These are phyloP conservation scores for Lumnitzera racemosa DNA, from an alignment of 345 rosid genomes.

Conservation along the genomic window DNA sequence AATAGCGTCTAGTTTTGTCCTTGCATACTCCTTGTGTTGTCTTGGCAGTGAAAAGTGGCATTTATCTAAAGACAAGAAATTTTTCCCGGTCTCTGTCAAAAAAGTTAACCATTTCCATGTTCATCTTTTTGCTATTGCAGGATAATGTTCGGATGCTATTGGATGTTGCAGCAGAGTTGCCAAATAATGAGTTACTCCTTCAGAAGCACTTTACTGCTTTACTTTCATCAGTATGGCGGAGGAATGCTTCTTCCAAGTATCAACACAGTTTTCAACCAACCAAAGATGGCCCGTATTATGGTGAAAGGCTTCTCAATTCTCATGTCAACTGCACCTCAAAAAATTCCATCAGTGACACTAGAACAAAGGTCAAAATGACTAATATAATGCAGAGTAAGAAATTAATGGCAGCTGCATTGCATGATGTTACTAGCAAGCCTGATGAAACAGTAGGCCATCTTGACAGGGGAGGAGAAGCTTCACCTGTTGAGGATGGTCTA, in stretches of 20 bases:
- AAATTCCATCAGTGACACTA: constrained; percentile 32
- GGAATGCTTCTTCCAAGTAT: constrained; percentile 17
- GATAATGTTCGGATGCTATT: constrained; percentile 69
- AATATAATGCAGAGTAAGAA: constrained; percentile 41
- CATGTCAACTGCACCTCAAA: constrained; percentile 23
- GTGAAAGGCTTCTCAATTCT: constrained; percentile 41
- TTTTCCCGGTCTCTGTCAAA: not conserved
- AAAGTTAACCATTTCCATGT: constrained; percentile 9
- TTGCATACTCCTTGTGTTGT: too few relatives aligned
- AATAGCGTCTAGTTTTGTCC: too few relatives aligned
- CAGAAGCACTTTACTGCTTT: constrained; percentile 86
- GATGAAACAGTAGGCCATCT: constrained; percentile 28
- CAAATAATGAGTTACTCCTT: constrained; percentile 81
- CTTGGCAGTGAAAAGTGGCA: not conserved
- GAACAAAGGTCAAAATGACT: constrained; percentile 43
- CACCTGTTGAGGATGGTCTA: constrained; percentile 32
- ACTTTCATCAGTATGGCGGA: constrained; percentile 81
- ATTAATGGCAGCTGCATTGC: constrained; percentile 62
- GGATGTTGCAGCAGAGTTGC: constrained; percentile 64
- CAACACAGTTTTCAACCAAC: constrained; percentile 25
- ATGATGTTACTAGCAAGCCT: constrained; percentile 37
- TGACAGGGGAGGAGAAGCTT: constrained; percentile 33
- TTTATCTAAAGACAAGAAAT: not conserved
- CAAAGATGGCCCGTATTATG: constrained; percentile 38
- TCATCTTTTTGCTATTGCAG: constrained; percentile 39